phyloP scores from a whole-genome alignment of 2,329 filamentous ascomycete species.

The Fusarium sp. region DNA sequence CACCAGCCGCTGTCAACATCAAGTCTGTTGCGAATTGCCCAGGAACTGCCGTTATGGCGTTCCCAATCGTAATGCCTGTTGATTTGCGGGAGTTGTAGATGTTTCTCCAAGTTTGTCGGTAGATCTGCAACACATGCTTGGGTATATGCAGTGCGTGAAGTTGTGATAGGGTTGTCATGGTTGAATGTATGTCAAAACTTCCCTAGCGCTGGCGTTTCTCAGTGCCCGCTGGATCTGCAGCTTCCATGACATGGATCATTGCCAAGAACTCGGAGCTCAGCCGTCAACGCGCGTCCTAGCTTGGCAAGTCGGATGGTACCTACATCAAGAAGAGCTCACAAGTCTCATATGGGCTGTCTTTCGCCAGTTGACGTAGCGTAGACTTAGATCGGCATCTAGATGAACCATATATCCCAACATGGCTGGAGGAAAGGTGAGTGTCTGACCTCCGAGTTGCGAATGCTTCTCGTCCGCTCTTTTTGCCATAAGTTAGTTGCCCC shows the following conservation, averaged over 20 bases:
- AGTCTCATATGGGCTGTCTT: slow-evolving; percentile 38
- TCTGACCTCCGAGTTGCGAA: slow-evolving; percentile 17
- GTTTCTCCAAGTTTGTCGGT: neutral
- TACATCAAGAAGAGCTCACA: slow-evolving; percentile 43
- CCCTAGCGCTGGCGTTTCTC: slow-evolving; percentile 41
- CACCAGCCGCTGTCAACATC: slow-evolving; percentile 34
- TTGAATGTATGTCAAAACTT: slow-evolving; percentile 42
- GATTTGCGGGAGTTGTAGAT: neutral
- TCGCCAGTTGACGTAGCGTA: slow-evolving; percentile 37
- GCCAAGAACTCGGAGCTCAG: slow-evolving; percentile 44
- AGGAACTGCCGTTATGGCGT: neutral
- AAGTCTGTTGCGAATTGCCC: neutral
- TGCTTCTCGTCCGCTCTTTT: slow-evolving; percentile 15
- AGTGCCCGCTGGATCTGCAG: slow-evolving; percentile 45
- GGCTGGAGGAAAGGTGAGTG: slow-evolving; percentile 46
- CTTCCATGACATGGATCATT: slow-evolving; percentile 42
- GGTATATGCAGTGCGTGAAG: slow-evolving; percentile 22
- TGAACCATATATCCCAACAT: slow-evolving; percentile 38
- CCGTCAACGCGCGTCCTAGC: slow-evolving; percentile 45
- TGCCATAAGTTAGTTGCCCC: slow-evolving; percentile 21
- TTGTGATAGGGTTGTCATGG: slow-evolving; percentile 43
- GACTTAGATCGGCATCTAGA: slow-evolving; percentile 36
- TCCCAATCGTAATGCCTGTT: neutral
- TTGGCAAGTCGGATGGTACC: slow-evolving; percentile 43
- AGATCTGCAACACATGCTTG: slow-evolving; percentile 19